Percentiles rank a stretch among this genome's conserved stretches.
phyloP scores from a whole-genome alignment of 2,329 filamentous ascomycete species.

The Ceratocystis papillata region DNA sequence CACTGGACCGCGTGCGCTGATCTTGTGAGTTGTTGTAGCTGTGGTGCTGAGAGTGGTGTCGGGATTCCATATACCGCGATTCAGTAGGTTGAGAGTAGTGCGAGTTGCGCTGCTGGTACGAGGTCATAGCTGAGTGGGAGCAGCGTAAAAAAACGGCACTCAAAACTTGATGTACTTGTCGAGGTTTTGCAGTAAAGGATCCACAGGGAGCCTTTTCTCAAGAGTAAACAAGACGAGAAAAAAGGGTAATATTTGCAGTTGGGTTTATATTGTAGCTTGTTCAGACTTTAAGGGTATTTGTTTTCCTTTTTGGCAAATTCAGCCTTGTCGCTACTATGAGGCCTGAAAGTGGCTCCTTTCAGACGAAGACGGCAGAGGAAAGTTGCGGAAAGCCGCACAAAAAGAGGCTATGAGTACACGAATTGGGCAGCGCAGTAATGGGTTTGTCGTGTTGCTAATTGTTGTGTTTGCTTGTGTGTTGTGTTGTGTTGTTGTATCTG shows the following conservation, averaged over 20 bases:
- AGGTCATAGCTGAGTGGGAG: conserved; percentile 20
- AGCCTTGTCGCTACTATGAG: background rate
- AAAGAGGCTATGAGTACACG: background rate
- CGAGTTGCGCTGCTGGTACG: conserved; percentile 23
- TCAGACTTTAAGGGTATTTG: background rate
- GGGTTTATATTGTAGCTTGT: background rate
- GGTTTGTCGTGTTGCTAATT: background rate
- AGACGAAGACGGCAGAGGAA: background rate
- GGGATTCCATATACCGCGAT: conserved; percentile 18
- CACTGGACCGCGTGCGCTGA: conserved; percentile 60
- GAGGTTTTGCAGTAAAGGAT: background rate
- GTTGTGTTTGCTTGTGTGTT: conserved; percentile 5
- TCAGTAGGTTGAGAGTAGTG: conserved; percentile 22
- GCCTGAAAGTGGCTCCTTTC: background rate
- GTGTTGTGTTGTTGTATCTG: conserved; percentile 3
- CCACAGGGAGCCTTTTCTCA: background rate
- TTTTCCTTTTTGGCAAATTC: background rate
- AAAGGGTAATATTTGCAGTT: background rate
- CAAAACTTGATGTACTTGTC: background rate
- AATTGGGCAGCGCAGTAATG: background rate
- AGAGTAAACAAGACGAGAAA: background rate
- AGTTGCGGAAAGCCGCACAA: background rate
- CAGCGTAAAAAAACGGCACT: conserved; percentile 13
- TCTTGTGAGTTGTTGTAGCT: conserved; percentile 42
- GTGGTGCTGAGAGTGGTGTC: conserved; percentile 26